phyloP scores from a whole-genome alignment of 305 asterid species.

The Rubia peregrina region DNA sequence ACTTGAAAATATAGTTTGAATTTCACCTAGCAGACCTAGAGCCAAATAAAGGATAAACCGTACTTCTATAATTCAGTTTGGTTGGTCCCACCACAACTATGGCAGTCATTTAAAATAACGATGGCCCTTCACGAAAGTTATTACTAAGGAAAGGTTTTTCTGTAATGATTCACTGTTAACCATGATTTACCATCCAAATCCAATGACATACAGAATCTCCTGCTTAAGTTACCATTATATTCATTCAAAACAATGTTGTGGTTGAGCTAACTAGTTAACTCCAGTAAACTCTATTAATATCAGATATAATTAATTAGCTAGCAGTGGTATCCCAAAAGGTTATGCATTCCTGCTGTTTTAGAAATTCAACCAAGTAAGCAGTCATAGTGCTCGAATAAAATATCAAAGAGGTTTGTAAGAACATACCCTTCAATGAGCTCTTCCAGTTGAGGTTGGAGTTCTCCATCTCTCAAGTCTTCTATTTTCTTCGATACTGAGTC shows the following conservation, averaged over 20 bases:
- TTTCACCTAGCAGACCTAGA: not conserved
- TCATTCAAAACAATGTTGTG: not conserved
- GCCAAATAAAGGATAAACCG: not conserved
- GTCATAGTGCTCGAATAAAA: not conserved
- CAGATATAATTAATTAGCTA: constrained; percentile 1
- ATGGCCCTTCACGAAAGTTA: not conserved
- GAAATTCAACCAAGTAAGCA: not conserved
- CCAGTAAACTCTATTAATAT: not conserved
- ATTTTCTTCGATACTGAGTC: constrained; percentile 77
- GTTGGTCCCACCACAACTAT: not conserved
- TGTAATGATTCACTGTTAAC: not conserved
- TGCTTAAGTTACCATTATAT: not conserved
- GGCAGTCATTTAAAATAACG: not conserved
- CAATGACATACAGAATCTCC: not conserved
- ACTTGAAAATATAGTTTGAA: not conserved
- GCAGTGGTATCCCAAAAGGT: not conserved
- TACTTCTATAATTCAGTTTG: not conserved
- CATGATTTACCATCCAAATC: not conserved
- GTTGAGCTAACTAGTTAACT: not conserved
- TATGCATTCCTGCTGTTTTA: not conserved
- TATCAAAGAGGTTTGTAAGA: constrained; percentile 1
- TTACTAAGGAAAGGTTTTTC: not conserved
- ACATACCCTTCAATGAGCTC: constrained; percentile 93
- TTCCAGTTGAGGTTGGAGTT: constrained; percentile 96
- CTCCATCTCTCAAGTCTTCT: constrained; percentile 84